Base-by-base conservation (phyloP, 495 filamentous ascomycete genomes). In the Aspergillus nanangensis region DNA sequence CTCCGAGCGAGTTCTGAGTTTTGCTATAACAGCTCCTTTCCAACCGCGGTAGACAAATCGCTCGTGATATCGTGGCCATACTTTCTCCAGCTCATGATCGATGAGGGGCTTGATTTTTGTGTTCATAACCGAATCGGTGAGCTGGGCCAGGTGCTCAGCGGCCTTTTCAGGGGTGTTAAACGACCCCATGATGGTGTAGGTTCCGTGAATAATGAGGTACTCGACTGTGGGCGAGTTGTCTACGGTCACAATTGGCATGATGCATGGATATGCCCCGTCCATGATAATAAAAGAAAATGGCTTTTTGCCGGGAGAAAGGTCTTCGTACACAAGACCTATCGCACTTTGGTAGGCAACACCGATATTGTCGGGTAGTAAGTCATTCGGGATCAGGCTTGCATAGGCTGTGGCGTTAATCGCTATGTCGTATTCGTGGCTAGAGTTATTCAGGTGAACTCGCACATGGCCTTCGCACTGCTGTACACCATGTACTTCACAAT, bases 271-370 rank as follows among this genome's bases (percentile, higher is more conserved):
- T 36, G 35, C 39, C 17, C 44, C 44, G 14, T 47, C 44, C 44
- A 47, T 47, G 36, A 40, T 24, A 35, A 47, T 47, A 25, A 47
- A 47, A 5, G 44, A 47, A 7, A 47, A 10, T 2, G 44, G 36
- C 13, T 27, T n/a, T 4, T 27, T 15, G n/a, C 27, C 23, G 8
- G 35, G 34, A 3, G 24, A 13, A 3, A 18, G 27, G 25, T 47
- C 44, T 4, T 15, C 32, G 44, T 47, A 47, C 14, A 11, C 25
- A 4, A 47, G 36, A 1, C 35, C 44, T 7, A 38, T 40, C 18
- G 35, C 39, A 1, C 25, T 31, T 19, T 47, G 44, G 10, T 40
- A 47, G 5, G 19, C 18, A 17, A 47, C 33, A 14, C 20, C 25
- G 7, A 38, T 31, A 2, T 39, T 18, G 18, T 39, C 38, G 4